Evolutionary conservation across 352 stramenopile genomes (phyloP).

Genomic region (Pythium dissimile): DNA sequence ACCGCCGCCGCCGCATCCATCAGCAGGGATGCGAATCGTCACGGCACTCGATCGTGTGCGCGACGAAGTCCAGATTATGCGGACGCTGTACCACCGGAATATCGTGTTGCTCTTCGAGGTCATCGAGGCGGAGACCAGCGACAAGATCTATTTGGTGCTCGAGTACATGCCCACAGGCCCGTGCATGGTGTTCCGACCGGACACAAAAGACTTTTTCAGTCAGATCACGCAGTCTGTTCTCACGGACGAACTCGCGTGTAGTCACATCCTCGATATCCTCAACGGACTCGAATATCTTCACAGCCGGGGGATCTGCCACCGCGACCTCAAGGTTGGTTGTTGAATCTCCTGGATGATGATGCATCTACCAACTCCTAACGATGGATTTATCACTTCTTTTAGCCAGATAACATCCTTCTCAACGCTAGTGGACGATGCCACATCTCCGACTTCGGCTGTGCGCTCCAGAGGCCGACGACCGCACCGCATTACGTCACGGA

Average conservation of each 20-base stretch:
- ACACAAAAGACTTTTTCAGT: conserved; percentile 71
- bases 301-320: conserved; percentile 69
- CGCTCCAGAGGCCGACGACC: conserved; percentile 25
- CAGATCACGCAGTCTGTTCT: conserved; percentile 48
- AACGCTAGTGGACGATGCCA: conserved; percentile 77
- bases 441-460: conserved; percentile 87
- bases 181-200: conserved; percentile 77
- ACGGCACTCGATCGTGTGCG: conserved; percentile 78
- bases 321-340: conserved; percentile 78
- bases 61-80: conserved; percentile 87
- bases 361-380: not conserved
- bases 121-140: conserved; percentile 68
- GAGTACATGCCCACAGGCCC: conserved; percentile 82
- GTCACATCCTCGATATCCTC: conserved; percentile 71
- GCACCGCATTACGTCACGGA: conserved; percentile 43
- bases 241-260: conserved; percentile 56
- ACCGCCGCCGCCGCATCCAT: not conserved
- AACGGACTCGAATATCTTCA: conserved; percentile 83
- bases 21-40: conserved; percentile 52
- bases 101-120: conserved; percentile 90
- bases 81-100: conserved; percentile 87
- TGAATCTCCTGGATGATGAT: not conserved
- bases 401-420: conserved; percentile 88
- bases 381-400: conserved; percentile 2
- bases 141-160: conserved; percentile 86